Evolutionary conservation across 2,329 filamentous ascomycete species (phyloP).

Genomic region (Alternaria alternata): DNA sequence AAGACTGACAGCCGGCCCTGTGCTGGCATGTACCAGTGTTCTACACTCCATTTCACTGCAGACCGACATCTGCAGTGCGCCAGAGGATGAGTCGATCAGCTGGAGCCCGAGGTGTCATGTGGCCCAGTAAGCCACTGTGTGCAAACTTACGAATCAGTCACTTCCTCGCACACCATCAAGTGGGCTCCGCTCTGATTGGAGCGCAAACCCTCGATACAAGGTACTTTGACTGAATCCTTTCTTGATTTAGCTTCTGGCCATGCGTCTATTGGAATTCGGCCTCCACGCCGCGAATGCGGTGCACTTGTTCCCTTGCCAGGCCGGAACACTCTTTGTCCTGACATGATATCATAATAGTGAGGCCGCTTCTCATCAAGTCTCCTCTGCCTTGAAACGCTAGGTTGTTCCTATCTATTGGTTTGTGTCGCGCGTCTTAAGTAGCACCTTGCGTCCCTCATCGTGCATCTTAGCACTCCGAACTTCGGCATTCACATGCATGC

Average conservation of each 20-base stretch:
- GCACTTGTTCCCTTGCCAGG: slow-evolving; percentile 34
- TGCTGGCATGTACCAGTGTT: slow-evolving; percentile 16
- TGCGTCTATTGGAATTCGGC: slow-evolving; percentile 46
- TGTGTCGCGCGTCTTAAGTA: slow-evolving; percentile 39
- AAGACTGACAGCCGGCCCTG: slow-evolving; percentile 30
- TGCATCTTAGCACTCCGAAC: slow-evolving; percentile 37
- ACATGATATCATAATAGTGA: slow-evolving; percentile 44
- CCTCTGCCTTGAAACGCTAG: slow-evolving; percentile 38
- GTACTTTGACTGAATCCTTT: slow-evolving; percentile 46
- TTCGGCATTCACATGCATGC: slow-evolving; percentile 36
- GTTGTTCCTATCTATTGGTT: slow-evolving; percentile 32
- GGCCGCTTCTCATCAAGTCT: slow-evolving; percentile 25
- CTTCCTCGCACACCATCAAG: slow-evolving; percentile 49
- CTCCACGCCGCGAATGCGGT: slow-evolving; percentile 39
- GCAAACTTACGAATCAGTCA: slow-evolving; percentile 47
- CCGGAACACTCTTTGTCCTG: slow-evolving; percentile 31
- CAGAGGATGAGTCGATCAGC: slow-evolving; percentile 48
- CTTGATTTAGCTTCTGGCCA: slow-evolving; percentile 49
- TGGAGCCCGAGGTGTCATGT: slow-evolving; percentile 46
- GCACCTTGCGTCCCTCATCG: slow-evolving; percentile 36
- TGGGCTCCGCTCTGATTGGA: slow-evolving; percentile 41
- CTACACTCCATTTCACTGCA: slow-evolving; percentile 30
- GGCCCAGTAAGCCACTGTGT: slow-evolving; percentile 49
- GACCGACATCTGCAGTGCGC: slow-evolving; percentile 36
- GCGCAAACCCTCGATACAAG: slow-evolving; percentile 39